Percentiles rank a stretch among this genome's conserved stretches.
Conservation (phyloP, 768 basidiomycete genomes). For the Tricholomella constricta region DNA sequence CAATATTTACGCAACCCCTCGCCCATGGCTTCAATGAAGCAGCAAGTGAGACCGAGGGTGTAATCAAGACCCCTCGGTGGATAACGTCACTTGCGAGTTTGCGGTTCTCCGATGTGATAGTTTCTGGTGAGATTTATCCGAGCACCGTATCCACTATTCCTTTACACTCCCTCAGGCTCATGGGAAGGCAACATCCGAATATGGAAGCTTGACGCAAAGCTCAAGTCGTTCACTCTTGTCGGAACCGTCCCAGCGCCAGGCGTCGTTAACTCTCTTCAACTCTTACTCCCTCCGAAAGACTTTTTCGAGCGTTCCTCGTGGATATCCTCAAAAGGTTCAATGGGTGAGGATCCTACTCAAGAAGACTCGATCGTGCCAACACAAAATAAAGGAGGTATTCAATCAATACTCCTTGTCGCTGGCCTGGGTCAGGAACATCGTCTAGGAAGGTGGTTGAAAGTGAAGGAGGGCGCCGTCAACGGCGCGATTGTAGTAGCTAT, state of each 20-base stretch:
- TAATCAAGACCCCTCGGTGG: conserved; percentile 84
- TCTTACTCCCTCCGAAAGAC: conserved; percentile 58
- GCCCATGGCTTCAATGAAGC: conserved; percentile 85
- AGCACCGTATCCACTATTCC: conserved; percentile 6
- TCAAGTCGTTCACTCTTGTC: conserved; percentile 73
- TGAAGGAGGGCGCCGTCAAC: conserved; percentile 77
- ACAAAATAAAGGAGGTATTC: conserved; percentile 20
- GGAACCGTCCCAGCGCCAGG: conserved; percentile 71
- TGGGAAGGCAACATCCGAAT: conserved; percentile 90
- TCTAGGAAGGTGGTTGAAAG: conserved; percentile 83
- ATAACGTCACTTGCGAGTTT: conserved; percentile 82
- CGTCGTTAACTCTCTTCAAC: conserved; percentile 88
- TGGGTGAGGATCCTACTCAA: not conserved
- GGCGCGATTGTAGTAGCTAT: conserved; percentile 67
- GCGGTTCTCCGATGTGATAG: conserved; percentile 89
- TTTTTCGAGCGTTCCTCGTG: conserved; percentile 42
- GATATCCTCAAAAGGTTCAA: conserved; percentile 20
- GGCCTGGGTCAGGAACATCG: conserved; percentile 88
- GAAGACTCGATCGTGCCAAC: conserved; percentile 8
- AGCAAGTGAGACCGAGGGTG: conserved; percentile 71
- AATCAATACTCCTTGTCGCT: conserved; percentile 64
- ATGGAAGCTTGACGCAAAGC: conserved; percentile 84
- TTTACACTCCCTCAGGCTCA: conserved; percentile 63
- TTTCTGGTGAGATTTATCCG: conserved; percentile 82
- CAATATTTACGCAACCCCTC: conserved; percentile 80